Evolutionary conservation across 371 early-diverging fungal species (phyloP).

Genomic region (Chytridium lagenaria): DNA sequence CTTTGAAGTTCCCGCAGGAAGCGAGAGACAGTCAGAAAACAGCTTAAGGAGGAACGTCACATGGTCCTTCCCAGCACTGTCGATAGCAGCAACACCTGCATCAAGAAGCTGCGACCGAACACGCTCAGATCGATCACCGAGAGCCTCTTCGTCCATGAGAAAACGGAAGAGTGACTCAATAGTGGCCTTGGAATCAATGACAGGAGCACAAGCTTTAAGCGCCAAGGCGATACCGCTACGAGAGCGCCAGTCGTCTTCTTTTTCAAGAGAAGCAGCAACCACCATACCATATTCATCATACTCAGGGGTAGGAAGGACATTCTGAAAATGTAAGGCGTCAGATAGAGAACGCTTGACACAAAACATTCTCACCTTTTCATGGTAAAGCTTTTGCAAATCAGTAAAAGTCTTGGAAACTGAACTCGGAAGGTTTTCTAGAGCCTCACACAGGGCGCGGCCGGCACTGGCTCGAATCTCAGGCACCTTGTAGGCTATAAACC

Average conservation of each 20-base stretch:
- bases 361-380: constrained; percentile 33
- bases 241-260: constrained; percentile 80
- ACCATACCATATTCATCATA: constrained; percentile 91
- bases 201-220: constrained; percentile 72
- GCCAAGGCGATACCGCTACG: constrained; percentile 83
- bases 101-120: constrained; percentile 88
- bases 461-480: constrained; percentile 72
- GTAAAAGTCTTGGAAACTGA: constrained; percentile 32
- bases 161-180: constrained; percentile 71
- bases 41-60: constrained; percentile 71
- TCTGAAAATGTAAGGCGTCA: constrained; percentile 46
- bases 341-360: background rate
- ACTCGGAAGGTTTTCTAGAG: constrained; percentile 40
- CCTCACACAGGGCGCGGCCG: constrained; percentile 66
- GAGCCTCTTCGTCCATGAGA: constrained; percentile 79
- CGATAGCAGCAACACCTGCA: constrained; percentile 81
- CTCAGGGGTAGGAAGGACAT: constrained; percentile 82
- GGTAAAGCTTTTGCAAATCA: constrained; percentile 42
- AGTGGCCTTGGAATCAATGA: constrained; percentile 61
- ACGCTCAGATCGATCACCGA: constrained; percentile 82
- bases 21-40: constrained; percentile 80
- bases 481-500: constrained; percentile 44
- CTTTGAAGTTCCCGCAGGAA: constrained; percentile 57
- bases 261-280: constrained; percentile 81
- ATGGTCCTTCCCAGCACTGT: constrained; percentile 68